A percentile compares a stretch with the other conserved stretches of the same genome.
Conservation (phyloP, 2,329 filamentous ascomycete species). For the Myriosclerotinia duriaeana region DNA sequence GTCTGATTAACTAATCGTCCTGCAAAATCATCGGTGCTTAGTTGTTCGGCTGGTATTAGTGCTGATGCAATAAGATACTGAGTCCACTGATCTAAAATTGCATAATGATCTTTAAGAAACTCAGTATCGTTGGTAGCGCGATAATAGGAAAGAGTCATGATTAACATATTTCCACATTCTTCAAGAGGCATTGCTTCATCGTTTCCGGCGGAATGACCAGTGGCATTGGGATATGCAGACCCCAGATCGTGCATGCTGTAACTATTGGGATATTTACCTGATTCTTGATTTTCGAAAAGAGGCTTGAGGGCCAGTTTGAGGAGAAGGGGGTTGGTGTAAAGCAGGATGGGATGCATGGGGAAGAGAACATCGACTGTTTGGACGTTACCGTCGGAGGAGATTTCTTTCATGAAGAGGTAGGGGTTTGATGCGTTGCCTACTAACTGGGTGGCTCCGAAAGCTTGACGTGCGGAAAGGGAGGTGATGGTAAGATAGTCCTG, state of each 20-base stretch:
- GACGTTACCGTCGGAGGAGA: constrained; percentile 81
- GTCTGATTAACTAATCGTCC: constrained; percentile 76
- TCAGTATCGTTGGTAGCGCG: constrained; percentile 53
- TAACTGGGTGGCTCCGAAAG: constrained; percentile 46
- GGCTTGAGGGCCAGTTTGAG: constrained; percentile 61
- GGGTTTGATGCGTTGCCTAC: constrained; percentile 48
- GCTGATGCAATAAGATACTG: constrained; percentile 72
- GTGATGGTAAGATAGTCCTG: constrained; percentile 49
- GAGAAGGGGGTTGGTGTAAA: constrained; percentile 71
- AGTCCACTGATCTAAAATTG: constrained; percentile 75
- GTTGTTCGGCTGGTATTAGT: constrained; percentile 70
- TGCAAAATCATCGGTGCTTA: constrained; percentile 83
- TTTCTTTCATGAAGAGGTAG: constrained; percentile 68
- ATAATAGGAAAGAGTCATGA: constrained; percentile 71
- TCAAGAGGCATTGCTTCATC: constrained; percentile 77
- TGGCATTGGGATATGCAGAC: constrained; percentile 66
- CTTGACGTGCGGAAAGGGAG: constrained; percentile 52
- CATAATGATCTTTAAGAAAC: constrained; percentile 66
- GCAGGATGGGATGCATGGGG: constrained; percentile 76
- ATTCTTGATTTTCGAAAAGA: constrained; percentile 66
- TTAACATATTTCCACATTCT: constrained; percentile 79
- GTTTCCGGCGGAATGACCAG: constrained; percentile 65
- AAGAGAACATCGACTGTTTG: constrained; percentile 91
- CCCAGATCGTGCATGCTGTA: constrained; percentile 77
- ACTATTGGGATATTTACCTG: constrained; percentile 63